Evolutionary conservation across 345 rosid genomes (phyloP).

Genomic region (Sisymbrium irio): DNA sequence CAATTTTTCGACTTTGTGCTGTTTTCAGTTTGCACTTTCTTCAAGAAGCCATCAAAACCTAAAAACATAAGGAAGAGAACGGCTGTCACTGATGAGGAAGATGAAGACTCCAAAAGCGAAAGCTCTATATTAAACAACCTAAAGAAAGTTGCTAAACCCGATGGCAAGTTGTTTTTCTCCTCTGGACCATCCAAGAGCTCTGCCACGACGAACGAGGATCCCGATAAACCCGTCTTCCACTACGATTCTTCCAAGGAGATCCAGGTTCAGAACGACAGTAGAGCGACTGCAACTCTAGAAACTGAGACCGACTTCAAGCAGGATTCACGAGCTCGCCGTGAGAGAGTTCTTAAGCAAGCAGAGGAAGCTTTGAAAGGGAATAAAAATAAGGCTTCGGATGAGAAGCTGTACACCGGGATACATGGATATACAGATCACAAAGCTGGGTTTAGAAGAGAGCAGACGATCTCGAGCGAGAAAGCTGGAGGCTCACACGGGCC

Average conservation of each 20-base stretch:
- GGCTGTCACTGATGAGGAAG: conserved; percentile 50
- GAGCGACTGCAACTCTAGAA: conserved; percentile 79
- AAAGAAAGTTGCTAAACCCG: conserved; percentile 51
- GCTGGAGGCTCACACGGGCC: conserved; percentile 96
- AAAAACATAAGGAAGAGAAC: conserved; percentile 75
- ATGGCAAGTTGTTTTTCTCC: conserved; percentile 63
- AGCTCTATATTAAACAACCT: conserved; percentile 47
- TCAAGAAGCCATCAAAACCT: conserved; percentile 64
- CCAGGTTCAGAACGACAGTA: conserved; percentile 79
- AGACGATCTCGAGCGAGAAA: conserved; percentile 80
- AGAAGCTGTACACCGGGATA: conserved; percentile 72
- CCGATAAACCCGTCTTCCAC: conserved; percentile 50
- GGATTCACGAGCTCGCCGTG: conserved; percentile 84
- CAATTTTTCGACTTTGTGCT: neutral
- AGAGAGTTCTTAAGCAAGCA: conserved; percentile 69
- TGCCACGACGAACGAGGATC: conserved; percentile 21
- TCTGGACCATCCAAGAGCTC: conserved; percentile 57
- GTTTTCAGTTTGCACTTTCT: conserved; percentile 69
- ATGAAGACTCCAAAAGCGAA: conserved; percentile 44
- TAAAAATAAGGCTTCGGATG: conserved; percentile 39
- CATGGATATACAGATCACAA: conserved; percentile 85
- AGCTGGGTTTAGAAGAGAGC: conserved; percentile 92
- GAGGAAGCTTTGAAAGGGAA: conserved; percentile 69
- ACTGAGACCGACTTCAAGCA: conserved; percentile 80
- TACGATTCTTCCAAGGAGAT: conserved; percentile 85